Base-by-base conservation (phyloP, 106 monocot genomes). In the Allium sativum region DNA sequence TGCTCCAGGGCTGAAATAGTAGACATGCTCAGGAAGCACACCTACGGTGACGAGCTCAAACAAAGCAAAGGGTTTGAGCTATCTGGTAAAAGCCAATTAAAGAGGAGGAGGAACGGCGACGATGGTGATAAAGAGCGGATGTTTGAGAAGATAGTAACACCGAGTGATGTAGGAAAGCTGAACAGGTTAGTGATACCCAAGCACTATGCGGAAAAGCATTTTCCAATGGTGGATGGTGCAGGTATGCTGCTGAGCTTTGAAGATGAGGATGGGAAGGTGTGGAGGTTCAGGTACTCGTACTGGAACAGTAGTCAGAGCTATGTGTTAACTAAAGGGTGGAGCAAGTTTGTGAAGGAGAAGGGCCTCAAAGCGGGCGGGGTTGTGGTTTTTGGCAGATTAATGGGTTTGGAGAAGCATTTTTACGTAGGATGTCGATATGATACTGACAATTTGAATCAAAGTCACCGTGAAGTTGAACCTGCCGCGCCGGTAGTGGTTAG, bases 301-400 rank as follows among this genome's bases (percentile, higher is more conserved):
- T 92, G 92, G 92, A 87, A 92, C 62, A 92, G 92, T 51, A 92
- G 92, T 74, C 92, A 92, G 84, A 92, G 92, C 69, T 92, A 92
- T 69, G 92, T 92, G 52, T 72, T 92, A 7, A 92, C 92, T 14
- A 92, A 87, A 48, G 92, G 92, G 6, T 92, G 92, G 92, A 92
- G 87, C 73, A 69, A 81, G 45, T 92, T 92, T 21, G 92, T 92
- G 21, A 92, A 92, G 69, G 92, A 93, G 71, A 93, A 87, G 72
- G 22, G 56, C 21, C 72, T 87, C 44, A 75, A 73, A 18, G 76
- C 92, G 11, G 84, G 84, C 0, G 2, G 31, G 31, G 31, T 31
- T 31, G 31, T 31, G 31, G 31, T 31, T 2, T 31, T 31, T 31
- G 31, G 31, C 31, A 31, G 31, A 31, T 31, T 31, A 31, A 3